Evolutionary conservation across 441 rosid species (phyloP), one percentile per base, ranked within the genome.

Genomic region (Populus tomentosa): DNA sequence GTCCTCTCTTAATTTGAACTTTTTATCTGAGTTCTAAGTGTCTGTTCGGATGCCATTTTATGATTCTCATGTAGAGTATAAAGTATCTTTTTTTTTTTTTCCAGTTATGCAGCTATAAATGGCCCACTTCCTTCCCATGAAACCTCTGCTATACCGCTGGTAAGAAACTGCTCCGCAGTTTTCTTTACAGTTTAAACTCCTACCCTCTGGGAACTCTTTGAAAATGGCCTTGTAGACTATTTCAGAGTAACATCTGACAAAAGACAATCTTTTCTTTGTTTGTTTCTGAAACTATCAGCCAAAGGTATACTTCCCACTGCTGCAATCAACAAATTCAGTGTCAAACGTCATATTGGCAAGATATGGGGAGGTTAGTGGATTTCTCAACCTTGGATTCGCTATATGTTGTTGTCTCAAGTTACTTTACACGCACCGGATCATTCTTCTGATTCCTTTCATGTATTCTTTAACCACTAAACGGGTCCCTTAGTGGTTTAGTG

Each of bases 401-500:
- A 42, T 38, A 18, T 32, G 2, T 20, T 13, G 32, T 72, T 30
- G 26, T n/a, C 18, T 38, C 69, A 62, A 74, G 74, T 5, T 24
- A 35, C 56, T 69, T 7, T 77, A 24, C 5, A 64, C 0, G 13
- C 35, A 3, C 18, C 14, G 14, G 16, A 70, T 28, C 32, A 53
- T 8, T 63, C 42, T 59, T 65, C 73, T 84, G 33, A 83, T 74
- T 72, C 36, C 30, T 30, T 59, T 35, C 50, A 28, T 30, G 56
- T 9, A 74, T 14, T 63, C 33, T 69, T 4, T 42, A 78, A 83
- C 85, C 87, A 78, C 85, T 77, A 69, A 78, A 84, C 81, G 79
- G 71, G 7, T 38, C 80, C 35, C 80, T 75, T 80, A 92, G 97
- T 92, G 97, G 97, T 92, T 92, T 79, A 76, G 87, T 68, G 93